phyloP scores from a whole-genome alignment of 176 grass and related monocot species.

The Metroxylon sagu region DNA sequence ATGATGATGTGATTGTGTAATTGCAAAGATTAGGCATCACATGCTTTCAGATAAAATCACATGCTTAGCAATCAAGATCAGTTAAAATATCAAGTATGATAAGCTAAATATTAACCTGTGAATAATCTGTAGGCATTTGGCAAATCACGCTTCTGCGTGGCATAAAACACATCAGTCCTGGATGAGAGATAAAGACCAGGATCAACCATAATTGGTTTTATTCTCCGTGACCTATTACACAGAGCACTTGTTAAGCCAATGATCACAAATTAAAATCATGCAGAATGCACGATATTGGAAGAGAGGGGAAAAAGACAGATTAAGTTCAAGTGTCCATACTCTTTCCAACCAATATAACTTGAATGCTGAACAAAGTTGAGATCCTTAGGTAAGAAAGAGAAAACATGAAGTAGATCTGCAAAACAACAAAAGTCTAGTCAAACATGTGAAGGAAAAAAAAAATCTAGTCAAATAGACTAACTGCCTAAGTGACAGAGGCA shows the following conservation, averaged over 20 bases:
- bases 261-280: too few relatives aligned
- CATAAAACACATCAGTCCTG: conserved; percentile 77
- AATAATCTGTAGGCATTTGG: conserved; percentile 82
- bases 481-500: too few relatives aligned
- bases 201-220: conserved; percentile 90
- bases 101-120: conserved; percentile 36
- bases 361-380: conserved; percentile 95
- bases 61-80: neutral
- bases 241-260: neutral
- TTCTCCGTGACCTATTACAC: conserved; percentile 49
- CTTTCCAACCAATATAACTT: conserved; percentile 87
- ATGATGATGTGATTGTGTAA: too few relatives aligned
- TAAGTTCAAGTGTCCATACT: conserved; percentile 39
- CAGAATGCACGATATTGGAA: too few relatives aligned
- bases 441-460: too few relatives aligned
- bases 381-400: conserved; percentile 79
- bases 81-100: neutral
- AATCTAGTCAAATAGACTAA: neutral
- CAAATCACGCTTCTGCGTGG: conserved; percentile 80
- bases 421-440: conserved; percentile 17
- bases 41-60: neutral
- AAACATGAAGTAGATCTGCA: conserved; percentile 92
- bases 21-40: too few relatives aligned
- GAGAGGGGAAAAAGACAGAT: too few relatives aligned
- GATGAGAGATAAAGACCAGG: conserved; percentile 83